Conservation (phyloP, 192 early-diverging fungal genomes). For the Coemansia guatemalensis region DNA sequence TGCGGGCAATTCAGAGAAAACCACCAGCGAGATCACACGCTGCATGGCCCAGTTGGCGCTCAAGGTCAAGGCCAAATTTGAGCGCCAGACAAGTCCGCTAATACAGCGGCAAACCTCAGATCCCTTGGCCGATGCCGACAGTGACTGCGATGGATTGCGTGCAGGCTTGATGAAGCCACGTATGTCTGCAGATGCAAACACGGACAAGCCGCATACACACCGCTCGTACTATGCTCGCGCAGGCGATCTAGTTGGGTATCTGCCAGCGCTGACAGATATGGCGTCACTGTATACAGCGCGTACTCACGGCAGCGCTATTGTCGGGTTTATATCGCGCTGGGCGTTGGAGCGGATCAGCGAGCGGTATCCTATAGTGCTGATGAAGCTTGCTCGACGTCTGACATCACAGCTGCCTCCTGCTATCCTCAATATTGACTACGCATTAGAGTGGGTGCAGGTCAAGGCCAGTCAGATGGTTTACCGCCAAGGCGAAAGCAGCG, state of each 20-base stretch:
- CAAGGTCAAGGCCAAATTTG: constrained; percentile 15
- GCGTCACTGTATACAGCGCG: constrained; percentile 83
- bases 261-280: constrained; percentile 89
- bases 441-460: constrained; percentile 93
- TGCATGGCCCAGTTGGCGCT: constrained; percentile 42
- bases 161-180: neutral
- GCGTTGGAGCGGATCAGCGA: constrained; percentile 85
- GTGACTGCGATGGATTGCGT: neutral
- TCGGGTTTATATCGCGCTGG: constrained; percentile 84
- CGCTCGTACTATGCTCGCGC: constrained; percentile 72
- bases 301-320: constrained; percentile 76
- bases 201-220: constrained; percentile 28
- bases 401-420: constrained; percentile 79
- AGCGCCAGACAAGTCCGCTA: constrained; percentile 5
- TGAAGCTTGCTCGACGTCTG: constrained; percentile 87
- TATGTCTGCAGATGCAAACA: neutral
- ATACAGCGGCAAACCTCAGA: neutral
- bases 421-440: constrained; percentile 78
- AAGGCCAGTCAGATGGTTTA: constrained; percentile 92
- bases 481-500: constrained; percentile 80
- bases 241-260: constrained; percentile 90
- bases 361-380: constrained; percentile 75
- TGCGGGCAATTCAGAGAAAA: neutral
- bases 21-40: constrained; percentile 32
- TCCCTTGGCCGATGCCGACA: neutral